Evolutionary conservation across 108 stramenopile species (phyloP), one percentile per base, ranked within the genome.

Genomic region (Epithemia pelagica): DNA sequence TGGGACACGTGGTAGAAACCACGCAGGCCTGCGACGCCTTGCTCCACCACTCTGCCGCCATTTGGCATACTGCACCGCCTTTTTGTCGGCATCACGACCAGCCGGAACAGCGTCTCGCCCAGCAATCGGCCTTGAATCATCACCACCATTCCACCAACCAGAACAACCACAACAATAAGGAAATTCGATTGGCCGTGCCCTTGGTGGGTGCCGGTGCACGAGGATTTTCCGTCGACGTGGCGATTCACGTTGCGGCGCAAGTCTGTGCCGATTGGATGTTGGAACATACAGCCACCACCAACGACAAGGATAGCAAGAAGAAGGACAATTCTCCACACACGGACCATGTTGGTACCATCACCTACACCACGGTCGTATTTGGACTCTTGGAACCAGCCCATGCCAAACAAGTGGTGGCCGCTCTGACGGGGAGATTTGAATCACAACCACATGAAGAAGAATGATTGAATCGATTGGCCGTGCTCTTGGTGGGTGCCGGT

Each of bases 161-260:
- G n/a, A n/a, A n/a, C n/a, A n/a, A n/a, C n/a, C n/a, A n/a, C n/a
- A n/a, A n/a, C n/a, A n/a, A n/a, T n/a, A 59, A 18, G 58, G 5
- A 54, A n/a, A 29, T 78, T 52, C 64, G 81, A 54, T 70, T 90
- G 20, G 86, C 86, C 7, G 54, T 69, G 29, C 86, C 86, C 15
- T 62, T 90, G 27, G 60, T 90, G n/a, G 89, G 89, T 25, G 84
- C 86, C 22, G 89, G 89, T 23, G 83, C 82, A 26, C 52, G 86
- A 59, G 89, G 82, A 33, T 90, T 87, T 75, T 82, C 85, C 21
- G 54, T 62, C 15, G 63, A 73, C 25, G 65, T 72, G 21, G 88
- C 88, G 8, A 67, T 85, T n/a, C 61, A 66, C 24, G 78, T 78
- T 55, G 83, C 82, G n/a, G 80, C 73, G 0, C 2, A 53, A 52